Percentiles rank a stretch among this genome's conserved stretches.
These are phyloP conservation scores for Calonectria naviculata DNA, from an alignment of 2,329 filamentous ascomycete genomes.

Conservation along the genomic window DNA sequence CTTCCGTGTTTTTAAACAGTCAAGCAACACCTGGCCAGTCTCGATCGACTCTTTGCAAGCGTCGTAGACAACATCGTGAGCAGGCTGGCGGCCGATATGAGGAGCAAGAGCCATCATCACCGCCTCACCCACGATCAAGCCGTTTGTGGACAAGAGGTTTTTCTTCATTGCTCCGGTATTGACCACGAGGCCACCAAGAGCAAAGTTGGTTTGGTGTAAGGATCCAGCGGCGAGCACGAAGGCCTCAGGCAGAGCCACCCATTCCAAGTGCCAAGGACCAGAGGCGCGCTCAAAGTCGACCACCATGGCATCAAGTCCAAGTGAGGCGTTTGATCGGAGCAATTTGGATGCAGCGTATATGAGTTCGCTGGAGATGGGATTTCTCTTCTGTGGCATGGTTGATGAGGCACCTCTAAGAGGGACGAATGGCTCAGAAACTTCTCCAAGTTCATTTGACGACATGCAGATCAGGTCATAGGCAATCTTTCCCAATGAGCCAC, in stretches of 20 bases:
- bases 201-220: conserved; percentile 65
- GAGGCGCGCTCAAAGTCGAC: conserved; percentile 67
- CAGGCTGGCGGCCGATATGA: conserved; percentile 61
- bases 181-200: conserved; percentile 61
- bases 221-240: conserved; percentile 65
- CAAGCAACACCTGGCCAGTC: conserved; percentile 7
- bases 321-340: conserved; percentile 60
- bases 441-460: conserved; percentile 62
- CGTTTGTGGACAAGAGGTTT: conserved; percentile 62
- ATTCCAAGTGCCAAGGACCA: conserved; percentile 70
- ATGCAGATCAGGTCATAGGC: conserved; percentile 67
- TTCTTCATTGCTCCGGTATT: conserved; percentile 59
- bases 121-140: conserved; percentile 67
- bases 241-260: conserved; percentile 64
- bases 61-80: conserved; percentile 67
- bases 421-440: conserved; percentile 65
- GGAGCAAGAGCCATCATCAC: conserved; percentile 71
- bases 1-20: not conserved
- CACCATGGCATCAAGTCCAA: conserved; percentile 67
- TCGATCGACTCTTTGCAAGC: conserved; percentile 51
- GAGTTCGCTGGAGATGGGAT: conserved; percentile 68
- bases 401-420: conserved; percentile 64
- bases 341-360: conserved; percentile 66
- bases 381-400: conserved; percentile 70
- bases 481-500: conserved; percentile 65